These are phyloP conservation scores for Umbellularia californica DNA, from an alignment of 164 flowering plant genomes.

Conservation along the genomic window DNA sequence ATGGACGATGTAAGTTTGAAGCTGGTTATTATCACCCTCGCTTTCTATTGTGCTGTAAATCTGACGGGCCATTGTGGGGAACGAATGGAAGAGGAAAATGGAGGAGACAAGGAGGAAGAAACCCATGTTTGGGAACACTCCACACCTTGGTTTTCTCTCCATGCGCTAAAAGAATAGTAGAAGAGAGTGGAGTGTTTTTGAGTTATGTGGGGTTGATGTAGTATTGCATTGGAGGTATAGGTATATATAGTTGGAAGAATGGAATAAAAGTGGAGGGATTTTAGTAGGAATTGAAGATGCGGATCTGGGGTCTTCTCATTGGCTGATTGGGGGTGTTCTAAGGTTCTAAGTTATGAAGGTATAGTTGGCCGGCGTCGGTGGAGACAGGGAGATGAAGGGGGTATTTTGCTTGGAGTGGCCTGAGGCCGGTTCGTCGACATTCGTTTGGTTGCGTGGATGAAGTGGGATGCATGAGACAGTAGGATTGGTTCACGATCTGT, in stretches of 20 bases:
- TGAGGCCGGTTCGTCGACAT: background rate
- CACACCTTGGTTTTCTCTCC: background rate
- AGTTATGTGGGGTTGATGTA: background rate
- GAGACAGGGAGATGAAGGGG: background rate
- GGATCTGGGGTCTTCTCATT: background rate
- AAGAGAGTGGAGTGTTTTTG: background rate
- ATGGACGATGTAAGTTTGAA: conserved; percentile 7
- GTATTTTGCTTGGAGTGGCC: background rate
- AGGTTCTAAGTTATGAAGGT: too few species aligned
- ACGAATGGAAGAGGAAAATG: conserved; percentile 5
- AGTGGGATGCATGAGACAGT: background rate
- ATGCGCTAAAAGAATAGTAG: conserved; percentile 2
- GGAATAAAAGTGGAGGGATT: background rate
- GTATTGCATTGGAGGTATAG: background rate
- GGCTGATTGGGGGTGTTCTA: background rate
- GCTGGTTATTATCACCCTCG: background rate
- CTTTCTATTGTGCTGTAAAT: background rate
- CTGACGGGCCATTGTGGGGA: background rate
- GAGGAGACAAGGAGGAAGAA: conserved; percentile 7
- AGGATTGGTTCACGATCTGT: background rate
- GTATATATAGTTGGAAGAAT: background rate
- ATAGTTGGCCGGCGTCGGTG: background rate
- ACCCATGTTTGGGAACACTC: conserved; percentile 12
- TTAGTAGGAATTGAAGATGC: background rate
- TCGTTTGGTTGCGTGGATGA: background rate